A percentile compares a stretch with the other conserved stretches of the same genome.
These are phyloP conservation scores for Medicago truncatula DNA, from an alignment of 306 rosid species.

Conservation along the genomic window MtrunA17r5.0-ANR NC_053043.1:4776501-4777000, in stretches of 20 bases:
- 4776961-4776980: too few species aligned
- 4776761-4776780: constrained; percentile 39
- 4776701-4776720: constrained; percentile 37
- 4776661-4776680: constrained; percentile 83
- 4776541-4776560: constrained; percentile 59
- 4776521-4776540: constrained; percentile 59
- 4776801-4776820: constrained; percentile 19
- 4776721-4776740: constrained; percentile 43
- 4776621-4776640: constrained; percentile 62
- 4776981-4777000: too few species aligned
- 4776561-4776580: constrained; percentile 76
- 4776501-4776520: constrained; percentile 53
- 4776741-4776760: constrained; percentile 48
- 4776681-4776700: constrained; percentile 77
- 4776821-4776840: constrained; percentile 5
- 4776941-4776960: constrained; percentile 56
- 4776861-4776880: constrained; percentile 48
- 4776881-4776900: constrained; percentile 57
- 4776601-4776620: constrained; percentile 57
- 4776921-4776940: constrained; percentile 52
- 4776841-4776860: constrained; percentile 52
- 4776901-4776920: constrained; percentile 33
- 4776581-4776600: constrained; percentile 66
- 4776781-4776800: constrained; percentile 42
- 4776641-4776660: constrained; percentile 70